These are phyloP conservation scores for Stramenopiles sp. DNA, from an alignment of 352 stramenopile species.

Conservation along the genomic window DNA sequence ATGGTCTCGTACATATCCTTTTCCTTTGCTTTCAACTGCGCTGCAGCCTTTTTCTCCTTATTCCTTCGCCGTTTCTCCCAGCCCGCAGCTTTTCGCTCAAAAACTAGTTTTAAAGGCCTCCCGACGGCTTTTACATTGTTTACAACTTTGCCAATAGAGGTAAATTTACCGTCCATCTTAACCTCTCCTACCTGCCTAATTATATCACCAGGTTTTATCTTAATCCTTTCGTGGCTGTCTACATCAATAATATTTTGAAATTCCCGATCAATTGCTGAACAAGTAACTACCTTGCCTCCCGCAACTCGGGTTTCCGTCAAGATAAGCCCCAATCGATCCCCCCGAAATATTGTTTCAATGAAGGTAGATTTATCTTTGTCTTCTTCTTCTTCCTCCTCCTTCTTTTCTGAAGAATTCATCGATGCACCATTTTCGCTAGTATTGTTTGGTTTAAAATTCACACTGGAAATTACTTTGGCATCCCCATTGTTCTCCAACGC, in stretches of 20 bases:
- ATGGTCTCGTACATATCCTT: neutral
- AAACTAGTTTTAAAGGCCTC: neutral
- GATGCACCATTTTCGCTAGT: neutral
- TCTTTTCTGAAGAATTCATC: neutral
- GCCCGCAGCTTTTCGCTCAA: neutral
- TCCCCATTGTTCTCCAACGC: neutral
- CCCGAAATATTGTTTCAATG: neutral
- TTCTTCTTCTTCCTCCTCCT: neutral
- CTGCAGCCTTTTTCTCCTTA: no score
- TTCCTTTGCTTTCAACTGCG: neutral
- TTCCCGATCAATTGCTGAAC: neutral
- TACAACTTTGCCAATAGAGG: neutral
- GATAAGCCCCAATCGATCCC: neutral
- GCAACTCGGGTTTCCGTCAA: neutral
- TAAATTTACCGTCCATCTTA: neutral
- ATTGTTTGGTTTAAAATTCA: neutral
- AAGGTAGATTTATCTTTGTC: neutral
- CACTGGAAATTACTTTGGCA: neutral
- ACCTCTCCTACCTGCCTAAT: neutral
- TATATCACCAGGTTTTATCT: neutral
- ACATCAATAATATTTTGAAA: constrained; percentile 3
- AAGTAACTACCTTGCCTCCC: neutral
- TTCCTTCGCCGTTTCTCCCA: neutral
- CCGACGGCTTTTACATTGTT: neutral
- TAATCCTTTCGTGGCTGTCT: neutral